Conservation (phyloP, 2,329 filamentous ascomycete species). For the Phoma sp. region DNA sequence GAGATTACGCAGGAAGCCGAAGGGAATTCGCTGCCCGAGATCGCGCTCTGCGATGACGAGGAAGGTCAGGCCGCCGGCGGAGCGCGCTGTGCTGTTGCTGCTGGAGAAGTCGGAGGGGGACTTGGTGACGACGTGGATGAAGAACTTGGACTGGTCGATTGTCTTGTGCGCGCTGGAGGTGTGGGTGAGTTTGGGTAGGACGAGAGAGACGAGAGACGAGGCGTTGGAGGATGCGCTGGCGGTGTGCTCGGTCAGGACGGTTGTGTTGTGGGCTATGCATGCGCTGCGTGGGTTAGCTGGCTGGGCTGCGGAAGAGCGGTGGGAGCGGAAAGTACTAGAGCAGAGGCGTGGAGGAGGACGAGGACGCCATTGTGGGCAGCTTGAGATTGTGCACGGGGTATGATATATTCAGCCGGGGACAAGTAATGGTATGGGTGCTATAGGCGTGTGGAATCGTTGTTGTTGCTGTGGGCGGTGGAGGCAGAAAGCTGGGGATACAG, state of each 20-base stretch:
- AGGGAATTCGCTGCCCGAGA: constrained; percentile 86
- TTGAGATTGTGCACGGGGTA: constrained; percentile 4
- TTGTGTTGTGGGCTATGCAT: constrained; percentile 92
- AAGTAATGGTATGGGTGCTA: background rate
- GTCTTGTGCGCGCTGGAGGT: constrained; percentile 82
- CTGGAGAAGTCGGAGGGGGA: constrained; percentile 69
- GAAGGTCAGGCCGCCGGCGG: constrained; percentile 85
- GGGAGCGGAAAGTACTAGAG: constrained; percentile 42
- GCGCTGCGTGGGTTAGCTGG: constrained; percentile 61
- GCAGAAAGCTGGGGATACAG: constrained; percentile 31
- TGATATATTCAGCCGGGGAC: constrained; percentile 4
- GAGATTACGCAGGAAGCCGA: constrained; percentile 89
- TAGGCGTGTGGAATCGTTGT: background rate
- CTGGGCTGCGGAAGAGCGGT: background rate
- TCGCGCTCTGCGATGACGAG: constrained; percentile 83
- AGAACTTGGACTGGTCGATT: constrained; percentile 87
- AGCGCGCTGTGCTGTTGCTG: constrained; percentile 48
- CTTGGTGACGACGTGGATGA: constrained; percentile 95
- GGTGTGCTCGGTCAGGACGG: constrained; percentile 92
- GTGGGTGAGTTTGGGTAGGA: constrained; percentile 94
- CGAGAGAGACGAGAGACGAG: constrained; percentile 85
- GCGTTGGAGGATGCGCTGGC: constrained; percentile 82
- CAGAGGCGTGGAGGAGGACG: constrained; percentile 47
- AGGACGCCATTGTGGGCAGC: constrained; percentile 45
- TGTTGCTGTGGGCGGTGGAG: constrained; percentile 16